Conservation (phyloP, 2,329 filamentous ascomycete genomes). For the Neonectria sp. region DNA sequence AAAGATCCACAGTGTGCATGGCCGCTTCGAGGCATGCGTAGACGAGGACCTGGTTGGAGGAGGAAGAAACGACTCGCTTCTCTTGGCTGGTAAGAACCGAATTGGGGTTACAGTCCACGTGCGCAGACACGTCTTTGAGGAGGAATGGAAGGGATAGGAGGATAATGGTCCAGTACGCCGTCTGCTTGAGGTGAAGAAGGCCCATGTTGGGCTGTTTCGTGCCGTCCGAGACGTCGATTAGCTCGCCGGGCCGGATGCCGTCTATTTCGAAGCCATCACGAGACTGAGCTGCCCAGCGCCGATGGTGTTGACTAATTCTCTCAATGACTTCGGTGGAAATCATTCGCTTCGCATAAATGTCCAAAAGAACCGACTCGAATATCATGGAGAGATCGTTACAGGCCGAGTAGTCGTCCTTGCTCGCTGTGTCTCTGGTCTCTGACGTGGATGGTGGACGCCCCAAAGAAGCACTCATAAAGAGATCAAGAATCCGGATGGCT, state of each 20-base stretch:
- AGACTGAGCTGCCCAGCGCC: constrained; percentile 43
- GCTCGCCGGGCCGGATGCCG: constrained; percentile 41
- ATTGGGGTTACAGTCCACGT: constrained; percentile 42
- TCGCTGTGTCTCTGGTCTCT: constrained; percentile 47
- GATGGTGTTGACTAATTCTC: constrained; percentile 43
- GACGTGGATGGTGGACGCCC: constrained; percentile 53
- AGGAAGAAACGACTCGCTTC: constrained; percentile 24
- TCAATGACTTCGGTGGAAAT: constrained; percentile 49
- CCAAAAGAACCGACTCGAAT: constrained; percentile 53
- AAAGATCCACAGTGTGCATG: constrained; percentile 54
- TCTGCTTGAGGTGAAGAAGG: constrained; percentile 52
- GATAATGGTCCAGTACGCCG: constrained; percentile 58
- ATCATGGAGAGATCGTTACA: constrained; percentile 54
- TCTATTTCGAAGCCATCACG: constrained; percentile 35
- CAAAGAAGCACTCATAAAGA: constrained; percentile 53
- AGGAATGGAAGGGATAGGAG: constrained; percentile 55
- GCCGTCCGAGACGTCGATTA: constrained; percentile 35
- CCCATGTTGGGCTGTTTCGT: constrained; percentile 43
- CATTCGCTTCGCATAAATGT: constrained; percentile 53
- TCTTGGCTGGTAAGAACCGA: constrained; percentile 25
- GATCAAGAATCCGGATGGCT: constrained; percentile 50
- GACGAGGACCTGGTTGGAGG: constrained; percentile 47
- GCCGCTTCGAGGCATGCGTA: constrained; percentile 55
- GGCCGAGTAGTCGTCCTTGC: constrained; percentile 43
- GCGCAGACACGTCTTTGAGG: constrained; percentile 47